Percentiles rank a stretch among this genome's conserved stretches.
Evolutionary conservation across 2,329 filamentous ascomycete species (phyloP).

Genomic region (Penicillium italicum): DNA sequence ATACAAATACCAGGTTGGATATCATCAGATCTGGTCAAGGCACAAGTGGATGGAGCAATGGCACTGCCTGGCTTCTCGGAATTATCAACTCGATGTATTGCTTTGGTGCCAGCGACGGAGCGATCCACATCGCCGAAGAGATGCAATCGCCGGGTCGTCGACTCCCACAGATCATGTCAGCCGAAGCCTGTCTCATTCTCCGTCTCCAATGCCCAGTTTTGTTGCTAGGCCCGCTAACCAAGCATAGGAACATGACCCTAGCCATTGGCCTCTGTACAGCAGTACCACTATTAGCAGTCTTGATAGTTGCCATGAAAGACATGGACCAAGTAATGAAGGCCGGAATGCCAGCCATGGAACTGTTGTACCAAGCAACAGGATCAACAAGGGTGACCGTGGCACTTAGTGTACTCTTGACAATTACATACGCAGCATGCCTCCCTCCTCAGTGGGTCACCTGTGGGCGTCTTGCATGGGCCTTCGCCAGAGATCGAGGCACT

Average conservation of each 20-base stretch:
- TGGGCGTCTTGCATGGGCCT: constrained; percentile 34
- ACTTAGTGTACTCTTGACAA: constrained; percentile 12
- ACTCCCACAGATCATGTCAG: constrained; percentile 20
- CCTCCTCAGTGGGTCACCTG: constrained; percentile 32
- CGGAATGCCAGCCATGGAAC: constrained; percentile 14
- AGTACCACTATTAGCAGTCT: background rate
- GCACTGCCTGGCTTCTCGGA: constrained; percentile 15
- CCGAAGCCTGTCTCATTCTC: background rate
- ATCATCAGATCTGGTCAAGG: background rate
- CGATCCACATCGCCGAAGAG: constrained; percentile 19
- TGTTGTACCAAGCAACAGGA: constrained; percentile 24
- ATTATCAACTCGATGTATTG: constrained; percentile 15
- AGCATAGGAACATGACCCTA: constrained; percentile 20
- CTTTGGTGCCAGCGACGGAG: constrained; percentile 13
- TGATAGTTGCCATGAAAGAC: background rate
- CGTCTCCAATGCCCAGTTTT: background rate
- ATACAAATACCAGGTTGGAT: background rate
- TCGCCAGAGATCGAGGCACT: constrained; percentile 31
- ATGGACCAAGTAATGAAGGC: background rate
- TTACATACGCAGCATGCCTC: constrained; percentile 24
- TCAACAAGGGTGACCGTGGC: constrained; percentile 20
- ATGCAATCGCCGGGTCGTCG: constrained; percentile 12
- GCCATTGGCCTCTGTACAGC: background rate
- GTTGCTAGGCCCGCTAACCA: background rate
- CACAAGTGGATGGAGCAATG: constrained; percentile 10